Percentiles rank a stretch among this genome's conserved stretches.
These are phyloP conservation scores for Lanmaoa pseudosensibilis DNA, from an alignment of 768 basidiomycete species.

Conservation along the genomic window DNA sequence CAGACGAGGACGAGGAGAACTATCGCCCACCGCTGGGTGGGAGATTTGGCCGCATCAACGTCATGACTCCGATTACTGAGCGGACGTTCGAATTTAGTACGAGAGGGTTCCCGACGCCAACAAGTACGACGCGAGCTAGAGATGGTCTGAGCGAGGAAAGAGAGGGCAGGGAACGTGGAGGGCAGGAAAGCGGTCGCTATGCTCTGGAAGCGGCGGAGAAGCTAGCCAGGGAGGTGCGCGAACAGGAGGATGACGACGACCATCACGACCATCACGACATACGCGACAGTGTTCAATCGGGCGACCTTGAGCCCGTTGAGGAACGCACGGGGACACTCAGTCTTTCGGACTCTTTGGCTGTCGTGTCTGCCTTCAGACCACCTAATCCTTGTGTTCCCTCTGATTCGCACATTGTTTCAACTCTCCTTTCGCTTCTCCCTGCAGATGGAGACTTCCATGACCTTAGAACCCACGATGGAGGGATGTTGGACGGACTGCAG, in stretches of 20 bases:
- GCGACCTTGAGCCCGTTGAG: slow-evolving; percentile 40
- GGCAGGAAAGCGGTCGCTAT: slow-evolving; percentile 37
- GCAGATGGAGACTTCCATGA: slow-evolving; percentile 64
- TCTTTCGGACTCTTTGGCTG: slow-evolving; percentile 60
- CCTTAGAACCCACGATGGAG: slow-evolving; percentile 50
- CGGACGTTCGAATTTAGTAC: slow-evolving; percentile 86
- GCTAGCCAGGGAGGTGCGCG: slow-evolving; percentile 51
- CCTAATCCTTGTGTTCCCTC: slow-evolving; percentile 90
- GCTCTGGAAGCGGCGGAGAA: slow-evolving; percentile 57
- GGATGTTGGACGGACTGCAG: slow-evolving; percentile 68
- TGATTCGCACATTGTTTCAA: slow-evolving; percentile 60
- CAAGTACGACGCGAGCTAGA: slow-evolving; percentile 52
- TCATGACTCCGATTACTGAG: slow-evolving; percentile 98
- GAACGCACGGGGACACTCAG: slow-evolving; percentile 66
- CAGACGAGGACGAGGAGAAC: slow-evolving; percentile 33
- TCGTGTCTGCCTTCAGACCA: slow-evolving; percentile 65
- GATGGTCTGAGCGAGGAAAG: slow-evolving; percentile 22
- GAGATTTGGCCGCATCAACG: slow-evolving; percentile 78
- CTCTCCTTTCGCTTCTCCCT: slow-evolving; percentile 63
- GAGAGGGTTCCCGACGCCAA: slow-evolving; percentile 39
- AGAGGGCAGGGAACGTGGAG: slow-evolving; percentile 20
- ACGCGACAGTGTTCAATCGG: slow-evolving; percentile 5
- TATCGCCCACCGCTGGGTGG: slow-evolving; percentile 58
- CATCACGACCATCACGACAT: slow-evolving; percentile 4
- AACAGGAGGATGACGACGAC: slow-evolving; percentile 23